Evolutionary conservation across 169 alveolate genomes (phyloP), one percentile per base, ranked within the genome.

Genomic region (Perkinsus chesapeaki): DNA sequence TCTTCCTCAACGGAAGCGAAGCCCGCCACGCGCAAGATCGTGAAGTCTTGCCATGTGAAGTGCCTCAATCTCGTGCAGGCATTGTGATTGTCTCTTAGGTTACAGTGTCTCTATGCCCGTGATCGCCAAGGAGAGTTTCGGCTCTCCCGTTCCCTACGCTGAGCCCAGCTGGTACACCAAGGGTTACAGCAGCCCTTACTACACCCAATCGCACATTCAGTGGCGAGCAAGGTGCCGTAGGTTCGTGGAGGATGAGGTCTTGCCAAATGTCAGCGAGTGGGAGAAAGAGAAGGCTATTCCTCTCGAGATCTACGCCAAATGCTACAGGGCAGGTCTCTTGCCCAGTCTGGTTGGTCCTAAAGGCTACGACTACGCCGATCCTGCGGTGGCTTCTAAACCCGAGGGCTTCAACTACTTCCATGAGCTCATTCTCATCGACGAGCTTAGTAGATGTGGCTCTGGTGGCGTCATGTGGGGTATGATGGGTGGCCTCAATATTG

Each of bases 381-480:
- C 93, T 60, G 82, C 31, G 7, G 23, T 60, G 12, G 82, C 82
- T 60, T 9, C 82, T 23, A 60, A 92, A 39, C 92, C 43, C 72
- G 27, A 72, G 39, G 82, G 92, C 91, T 91, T 93, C n/a, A 92
- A 93, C 93, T 43, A 39, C 91, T 93, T 93, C 94, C 94, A 93
- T 36, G 94, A 93, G 60, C 39, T 93, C 39, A 93, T 93, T 72
- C 27, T 93, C 38, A 73, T 60, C 95, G 95, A 93, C 90, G 94
- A 93, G 93, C 48, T 48, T 82, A 1, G 92, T 12, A 73, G 95
- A 23, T 38, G 90, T 5, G 95, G 93, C 38, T 60, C 92, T 39
- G 95, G 93, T 39, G 95, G 95, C 73, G 92, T 93, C 47, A 60
- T 36, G 93, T 92, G 95, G 95, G 95, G 95, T 90, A 39, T 93